These are phyloP conservation scores for Fusarium sp. DNA, from an alignment of 2,329 filamentous ascomycete species.

Conservation along the genomic window DNA sequence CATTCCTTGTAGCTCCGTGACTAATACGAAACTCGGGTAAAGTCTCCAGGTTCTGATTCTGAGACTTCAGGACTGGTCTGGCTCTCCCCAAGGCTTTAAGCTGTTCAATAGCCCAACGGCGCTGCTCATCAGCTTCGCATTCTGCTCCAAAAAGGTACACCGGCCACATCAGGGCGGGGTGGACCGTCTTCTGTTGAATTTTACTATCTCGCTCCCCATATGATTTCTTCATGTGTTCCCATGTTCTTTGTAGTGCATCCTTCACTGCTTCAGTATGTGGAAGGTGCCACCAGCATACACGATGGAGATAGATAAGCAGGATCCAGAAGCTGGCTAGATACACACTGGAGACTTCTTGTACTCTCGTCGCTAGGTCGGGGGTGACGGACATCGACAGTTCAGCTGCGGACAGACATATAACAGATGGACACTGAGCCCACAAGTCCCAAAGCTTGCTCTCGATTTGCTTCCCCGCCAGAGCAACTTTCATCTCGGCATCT, in stretches of 20 bases:
- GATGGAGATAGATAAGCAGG: conserved; percentile 2
- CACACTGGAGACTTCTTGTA: not conserved
- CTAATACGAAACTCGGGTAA: conserved; percentile 7
- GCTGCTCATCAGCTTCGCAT: not conserved
- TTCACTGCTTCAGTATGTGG: not conserved
- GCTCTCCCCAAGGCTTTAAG: not conserved
- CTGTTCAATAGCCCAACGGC: not conserved
- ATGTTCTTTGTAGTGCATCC: not conserved
- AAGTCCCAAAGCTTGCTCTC: conserved; percentile 1
- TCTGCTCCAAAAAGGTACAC: not conserved
- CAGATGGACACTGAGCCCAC: conserved; percentile 5
- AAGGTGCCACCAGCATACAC: conserved; percentile 15
- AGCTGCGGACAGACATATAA: not conserved
- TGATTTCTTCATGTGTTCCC: conserved; percentile 1
- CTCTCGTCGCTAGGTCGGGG: not conserved
- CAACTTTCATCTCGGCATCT: not conserved
- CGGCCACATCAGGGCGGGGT: conserved; percentile 4
- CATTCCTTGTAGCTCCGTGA: conserved; percentile 3
- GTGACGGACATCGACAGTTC: not conserved
- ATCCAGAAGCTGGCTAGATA: conserved; percentile 17
- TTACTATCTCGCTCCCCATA: not conserved
- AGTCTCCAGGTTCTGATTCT: not conserved
- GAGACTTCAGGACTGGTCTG: not conserved
- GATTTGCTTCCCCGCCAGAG: not conserved
- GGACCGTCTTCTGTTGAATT: not conserved